These are phyloP conservation scores for Cephaloascus fragrans DNA, from an alignment of 805 yeast genomes.

Conservation along the genomic window DNA sequence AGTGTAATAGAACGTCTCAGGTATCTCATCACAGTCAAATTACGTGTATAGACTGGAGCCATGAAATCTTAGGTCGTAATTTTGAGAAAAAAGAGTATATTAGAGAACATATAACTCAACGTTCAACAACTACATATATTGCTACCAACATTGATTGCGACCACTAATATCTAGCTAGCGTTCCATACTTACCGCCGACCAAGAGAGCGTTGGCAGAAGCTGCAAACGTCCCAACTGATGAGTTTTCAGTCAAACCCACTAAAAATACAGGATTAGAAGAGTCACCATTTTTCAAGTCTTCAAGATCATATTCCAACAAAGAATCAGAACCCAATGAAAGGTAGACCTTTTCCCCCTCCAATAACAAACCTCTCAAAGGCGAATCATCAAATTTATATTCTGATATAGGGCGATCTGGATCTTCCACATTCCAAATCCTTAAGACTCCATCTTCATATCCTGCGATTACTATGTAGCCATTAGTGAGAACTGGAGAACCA, in stretches of 20 bases:
- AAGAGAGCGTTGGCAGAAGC: background rate
- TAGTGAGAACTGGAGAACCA: background rate
- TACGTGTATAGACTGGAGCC: too few relatives aligned
- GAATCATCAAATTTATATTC: background rate
- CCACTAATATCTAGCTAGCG: background rate
- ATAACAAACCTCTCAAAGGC: background rate
- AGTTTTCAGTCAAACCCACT: background rate
- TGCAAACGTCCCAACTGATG: background rate
- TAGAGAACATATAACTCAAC: too few relatives aligned
- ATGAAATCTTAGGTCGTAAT: too few relatives aligned
- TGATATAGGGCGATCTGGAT: background rate
- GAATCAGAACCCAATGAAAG: background rate
- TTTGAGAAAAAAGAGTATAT: too few relatives aligned
- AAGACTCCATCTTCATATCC: slow-evolving; percentile 13
- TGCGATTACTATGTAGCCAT: slow-evolving; percentile 7
- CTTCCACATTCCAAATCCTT: slow-evolving; percentile 6
- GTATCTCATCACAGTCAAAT: too few relatives aligned
- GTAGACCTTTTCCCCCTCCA: background rate
- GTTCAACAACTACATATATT: too few relatives aligned
- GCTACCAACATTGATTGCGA: too few relatives aligned
- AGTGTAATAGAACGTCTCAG: too few relatives aligned
- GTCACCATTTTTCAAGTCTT: background rate
- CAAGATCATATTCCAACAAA: background rate
- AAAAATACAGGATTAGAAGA: background rate
- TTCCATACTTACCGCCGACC: slow-evolving; percentile 1